A percentile compares a stretch with the other conserved stretches of the same genome.
Evolutionary conservation across 441 rosid species (phyloP).

Genomic region (Euphorbia schlechtendalii): DNA sequence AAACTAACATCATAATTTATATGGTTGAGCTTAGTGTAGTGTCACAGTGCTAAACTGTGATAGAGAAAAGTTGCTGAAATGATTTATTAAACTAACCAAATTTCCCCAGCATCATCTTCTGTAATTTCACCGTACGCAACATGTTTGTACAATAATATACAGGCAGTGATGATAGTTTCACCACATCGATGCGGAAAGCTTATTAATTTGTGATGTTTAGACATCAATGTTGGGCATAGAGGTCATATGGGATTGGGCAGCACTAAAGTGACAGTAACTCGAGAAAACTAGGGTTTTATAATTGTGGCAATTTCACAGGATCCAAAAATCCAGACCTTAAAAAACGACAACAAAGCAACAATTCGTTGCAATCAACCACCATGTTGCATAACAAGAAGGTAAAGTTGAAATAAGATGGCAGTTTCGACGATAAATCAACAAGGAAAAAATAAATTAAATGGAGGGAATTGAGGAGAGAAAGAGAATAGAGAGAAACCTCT

Average conservation of each 20-base stretch:
- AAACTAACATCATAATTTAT: not conserved
- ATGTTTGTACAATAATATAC: no score
- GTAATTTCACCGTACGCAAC: not conserved
- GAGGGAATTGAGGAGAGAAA: not conserved
- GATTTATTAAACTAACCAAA: not conserved
- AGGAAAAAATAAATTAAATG: not conserved
- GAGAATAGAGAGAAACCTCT: slow-evolving; percentile 46
- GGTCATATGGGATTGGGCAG: not conserved
- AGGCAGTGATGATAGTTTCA: not conserved
- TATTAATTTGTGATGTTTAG: not conserved
- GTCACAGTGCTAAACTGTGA: not conserved
- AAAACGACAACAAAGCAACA: not conserved
- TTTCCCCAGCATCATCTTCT: not conserved
- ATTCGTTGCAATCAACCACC: not conserved
- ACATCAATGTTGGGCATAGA: not conserved
- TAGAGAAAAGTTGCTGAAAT: not conserved
- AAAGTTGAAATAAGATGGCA: not conserved
- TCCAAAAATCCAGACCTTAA: not conserved
- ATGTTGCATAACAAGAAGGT: not conserved
- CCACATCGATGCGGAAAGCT: no score
- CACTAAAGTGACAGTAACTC: not conserved
- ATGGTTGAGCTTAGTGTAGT: not conserved
- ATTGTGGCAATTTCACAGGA: not conserved
- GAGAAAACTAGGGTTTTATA: slow-evolving; percentile 9
- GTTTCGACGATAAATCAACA: not conserved